Percentiles rank a stretch among this genome's conserved stretches.
phyloP scores from a whole-genome alignment of 2,329 filamentous ascomycete species.

The Hypoxylon sp. region DNA sequence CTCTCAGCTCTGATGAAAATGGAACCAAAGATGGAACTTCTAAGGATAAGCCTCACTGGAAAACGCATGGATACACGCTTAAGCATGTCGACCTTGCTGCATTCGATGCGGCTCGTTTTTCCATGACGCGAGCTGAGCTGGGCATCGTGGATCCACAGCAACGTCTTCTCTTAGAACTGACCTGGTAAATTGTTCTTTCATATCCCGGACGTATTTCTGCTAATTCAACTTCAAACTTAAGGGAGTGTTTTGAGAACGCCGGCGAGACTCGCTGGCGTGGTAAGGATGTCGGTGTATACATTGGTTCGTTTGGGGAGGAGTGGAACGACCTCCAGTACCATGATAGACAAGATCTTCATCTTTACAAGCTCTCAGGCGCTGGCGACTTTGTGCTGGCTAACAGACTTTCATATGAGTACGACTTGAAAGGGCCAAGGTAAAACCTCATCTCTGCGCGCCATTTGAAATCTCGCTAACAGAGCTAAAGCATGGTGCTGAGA shows the following conservation, averaged over 20 bases:
- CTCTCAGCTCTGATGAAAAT: neutral
- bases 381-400: slow-evolving; percentile 44
- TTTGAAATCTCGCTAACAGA: neutral
- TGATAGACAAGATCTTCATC: slow-evolving; percentile 42
- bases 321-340: slow-evolving; percentile 49
- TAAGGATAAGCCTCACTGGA: neutral
- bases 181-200: slow-evolving; percentile 43
- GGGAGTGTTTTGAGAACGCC: slow-evolving; percentile 55
- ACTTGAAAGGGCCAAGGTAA: slow-evolving; percentile 30
- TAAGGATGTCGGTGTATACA: slow-evolving; percentile 52
- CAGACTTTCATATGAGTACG: slow-evolving; percentile 40
- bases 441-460: slow-evolving; percentile 28
- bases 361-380: slow-evolving; percentile 34
- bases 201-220: slow-evolving; percentile 39
- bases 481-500: slow-evolving; percentile 31
- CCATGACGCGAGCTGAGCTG: slow-evolving; percentile 48
- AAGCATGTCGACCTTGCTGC: slow-evolving; percentile 43
- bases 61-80: neutral
- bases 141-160: slow-evolving; percentile 57
- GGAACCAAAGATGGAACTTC: neutral
- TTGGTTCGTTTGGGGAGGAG: slow-evolving; percentile 55
- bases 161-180: slow-evolving; percentile 49
- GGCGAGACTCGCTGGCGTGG: slow-evolving; percentile 53
- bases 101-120: slow-evolving; percentile 52
- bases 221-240: neutral